Evolutionary conservation across 1,284 basidiomycete species (phyloP).

Genomic region (Tetrapyrgos nigripes): DNA sequence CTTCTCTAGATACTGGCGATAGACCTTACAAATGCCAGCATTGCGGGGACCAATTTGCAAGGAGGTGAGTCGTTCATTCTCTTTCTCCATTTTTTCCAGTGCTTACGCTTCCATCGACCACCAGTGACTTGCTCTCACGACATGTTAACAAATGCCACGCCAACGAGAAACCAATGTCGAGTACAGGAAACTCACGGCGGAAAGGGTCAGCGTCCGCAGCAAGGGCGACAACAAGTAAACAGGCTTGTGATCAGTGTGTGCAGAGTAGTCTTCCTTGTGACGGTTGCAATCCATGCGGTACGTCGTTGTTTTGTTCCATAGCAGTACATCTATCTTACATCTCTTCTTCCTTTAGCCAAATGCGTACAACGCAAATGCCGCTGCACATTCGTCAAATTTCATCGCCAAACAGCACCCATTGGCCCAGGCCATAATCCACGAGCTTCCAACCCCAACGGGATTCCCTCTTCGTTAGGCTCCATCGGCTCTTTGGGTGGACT

Average conservation of each 20-base stretch:
- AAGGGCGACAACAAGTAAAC: slow-evolving; percentile 77
- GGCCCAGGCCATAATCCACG: slow-evolving; percentile 66
- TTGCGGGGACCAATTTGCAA: slow-evolving; percentile 89
- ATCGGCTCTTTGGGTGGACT: not conserved
- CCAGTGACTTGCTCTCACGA: slow-evolving; percentile 83
- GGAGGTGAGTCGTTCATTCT: slow-evolving; percentile 60
- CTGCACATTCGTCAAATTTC: slow-evolving; percentile 88
- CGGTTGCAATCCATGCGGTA: slow-evolving; percentile 80
- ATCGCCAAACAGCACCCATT: slow-evolving; percentile 78
- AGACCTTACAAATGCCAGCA: slow-evolving; percentile 89
- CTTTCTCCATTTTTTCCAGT: slow-evolving; percentile 6
- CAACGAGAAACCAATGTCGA: slow-evolving; percentile 65
- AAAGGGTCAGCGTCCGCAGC: slow-evolving; percentile 68
- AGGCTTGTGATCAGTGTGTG: slow-evolving; percentile 88
- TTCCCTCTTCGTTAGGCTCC: not conserved
- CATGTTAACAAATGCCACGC: slow-evolving; percentile 92
- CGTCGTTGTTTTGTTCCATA: slow-evolving; percentile 40
- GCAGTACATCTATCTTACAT: not conserved
- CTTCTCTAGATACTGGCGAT: slow-evolving; percentile 82
- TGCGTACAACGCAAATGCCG: slow-evolving; percentile 76
- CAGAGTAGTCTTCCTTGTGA: slow-evolving; percentile 83
- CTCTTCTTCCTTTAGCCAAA: slow-evolving; percentile 58
- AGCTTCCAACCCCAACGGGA: slow-evolving; percentile 8
- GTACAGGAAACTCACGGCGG: slow-evolving; percentile 47
- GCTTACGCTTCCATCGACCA: slow-evolving; percentile 11